These are phyloP conservation scores for Calonectria pteridis DNA, from an alignment of 2,329 filamentous ascomycete species.

Conservation along the genomic window DNA sequence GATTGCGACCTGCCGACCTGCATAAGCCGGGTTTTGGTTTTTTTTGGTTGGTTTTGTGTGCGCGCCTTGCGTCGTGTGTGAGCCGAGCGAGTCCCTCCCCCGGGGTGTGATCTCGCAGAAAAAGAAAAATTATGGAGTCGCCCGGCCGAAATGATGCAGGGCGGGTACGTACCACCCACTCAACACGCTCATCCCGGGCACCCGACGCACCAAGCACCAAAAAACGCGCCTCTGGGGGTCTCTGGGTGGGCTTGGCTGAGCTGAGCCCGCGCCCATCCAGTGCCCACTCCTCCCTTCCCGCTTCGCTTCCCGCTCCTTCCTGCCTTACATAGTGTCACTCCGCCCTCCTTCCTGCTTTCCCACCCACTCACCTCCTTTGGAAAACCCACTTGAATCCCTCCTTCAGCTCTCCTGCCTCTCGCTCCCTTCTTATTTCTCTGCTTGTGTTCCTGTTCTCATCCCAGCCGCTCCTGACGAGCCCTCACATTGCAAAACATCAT, in stretches of 20 bases:
- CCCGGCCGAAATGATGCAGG: constrained; percentile 7
- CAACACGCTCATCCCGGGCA: constrained; percentile 25
- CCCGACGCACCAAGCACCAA: constrained; percentile 27
- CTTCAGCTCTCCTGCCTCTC: constrained; percentile 14
- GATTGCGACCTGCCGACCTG: constrained; percentile 7
- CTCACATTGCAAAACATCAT: background rate
- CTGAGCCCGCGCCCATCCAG: constrained; percentile 10
- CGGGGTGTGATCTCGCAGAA: background rate
- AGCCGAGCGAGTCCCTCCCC: background rate
- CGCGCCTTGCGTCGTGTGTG: background rate
- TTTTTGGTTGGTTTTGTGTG: background rate
- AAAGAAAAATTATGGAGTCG: background rate
- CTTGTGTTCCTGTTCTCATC: background rate
- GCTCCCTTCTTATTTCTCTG: constrained; percentile 17
- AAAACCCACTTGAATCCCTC: constrained; percentile 23
- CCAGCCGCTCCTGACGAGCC: constrained; percentile 23
- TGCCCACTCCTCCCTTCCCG: constrained; percentile 16
- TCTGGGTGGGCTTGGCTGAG: constrained; percentile 19
- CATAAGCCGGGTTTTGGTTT: constrained; percentile 10
- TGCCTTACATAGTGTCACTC: constrained; percentile 16
- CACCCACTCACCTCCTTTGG: constrained; percentile 22
- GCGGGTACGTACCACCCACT: constrained; percentile 19
- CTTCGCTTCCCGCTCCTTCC: constrained; percentile 13
- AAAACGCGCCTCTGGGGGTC: constrained; percentile 23
- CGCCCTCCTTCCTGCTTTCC: constrained; percentile 19